Evolutionary conservation across 1,284 basidiomycete genomes (phyloP).

Genomic region (Cryptococcus amylolentus): DNA sequence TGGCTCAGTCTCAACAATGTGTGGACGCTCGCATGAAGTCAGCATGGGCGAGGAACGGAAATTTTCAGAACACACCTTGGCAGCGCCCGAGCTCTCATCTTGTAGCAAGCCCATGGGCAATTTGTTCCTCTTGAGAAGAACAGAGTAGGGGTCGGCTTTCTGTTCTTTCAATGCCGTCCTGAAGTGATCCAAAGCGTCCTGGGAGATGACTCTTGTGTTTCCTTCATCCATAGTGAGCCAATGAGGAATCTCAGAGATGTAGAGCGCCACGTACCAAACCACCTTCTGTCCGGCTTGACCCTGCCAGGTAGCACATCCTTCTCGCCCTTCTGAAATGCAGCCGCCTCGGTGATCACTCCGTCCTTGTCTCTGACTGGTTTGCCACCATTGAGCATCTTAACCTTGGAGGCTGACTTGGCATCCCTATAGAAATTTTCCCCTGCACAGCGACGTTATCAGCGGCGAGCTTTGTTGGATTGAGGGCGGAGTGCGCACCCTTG

Average conservation of each 20-base stretch:
- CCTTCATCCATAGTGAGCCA: conserved; percentile 53
- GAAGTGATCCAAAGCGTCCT: conserved; percentile 90
- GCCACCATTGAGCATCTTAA: conserved; percentile 88
- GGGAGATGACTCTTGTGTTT: conserved; percentile 97
- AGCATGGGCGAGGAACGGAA: not conserved
- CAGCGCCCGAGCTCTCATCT: conserved; percentile 75
- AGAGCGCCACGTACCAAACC: conserved; percentile 72
- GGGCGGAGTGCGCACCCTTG: conserved; percentile 45
- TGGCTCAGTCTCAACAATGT: conserved; percentile 91
- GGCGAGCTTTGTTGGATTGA: not conserved
- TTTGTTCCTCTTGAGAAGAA: conserved; percentile 85
- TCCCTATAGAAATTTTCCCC: conserved; percentile 89
- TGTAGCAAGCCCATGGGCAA: conserved; percentile 89
- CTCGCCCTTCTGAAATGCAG: conserved; percentile 88
- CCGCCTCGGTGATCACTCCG: conserved; percentile 85
- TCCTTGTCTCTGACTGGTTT: conserved; percentile 83
- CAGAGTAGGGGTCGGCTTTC: conserved; percentile 90
- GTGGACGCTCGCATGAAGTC: conserved; percentile 61
- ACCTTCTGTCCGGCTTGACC: conserved; percentile 86
- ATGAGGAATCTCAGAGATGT: not conserved
- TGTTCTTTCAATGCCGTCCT: conserved; percentile 75
- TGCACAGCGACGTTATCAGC: conserved; percentile 6
- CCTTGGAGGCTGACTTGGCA: conserved; percentile 74
- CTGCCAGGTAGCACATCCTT: conserved; percentile 80
- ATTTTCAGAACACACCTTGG: conserved; percentile 59